Percentiles rank a stretch among this genome's conserved stretches.
These are phyloP conservation scores for Arthrocladium fulminans DNA, from an alignment of 2,329 filamentous ascomycete genomes.

Conservation along the genomic window DNA sequence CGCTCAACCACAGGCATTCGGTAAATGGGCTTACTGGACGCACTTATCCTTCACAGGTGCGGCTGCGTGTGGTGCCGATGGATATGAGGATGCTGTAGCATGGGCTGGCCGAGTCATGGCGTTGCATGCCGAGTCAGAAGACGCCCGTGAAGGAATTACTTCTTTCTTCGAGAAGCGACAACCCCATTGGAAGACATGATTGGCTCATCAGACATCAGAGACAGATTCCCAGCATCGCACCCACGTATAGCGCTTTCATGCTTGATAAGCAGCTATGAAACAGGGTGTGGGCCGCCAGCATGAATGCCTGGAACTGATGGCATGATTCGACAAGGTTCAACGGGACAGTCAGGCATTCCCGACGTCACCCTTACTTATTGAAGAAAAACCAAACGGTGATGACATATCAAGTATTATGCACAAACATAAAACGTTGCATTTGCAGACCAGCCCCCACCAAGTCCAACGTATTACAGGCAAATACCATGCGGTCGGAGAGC, in stretches of 20 bases:
- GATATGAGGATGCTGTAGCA: constrained; percentile 21
- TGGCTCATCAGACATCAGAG: neutral
- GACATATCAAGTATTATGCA: neutral
- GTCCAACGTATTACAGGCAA: neutral
- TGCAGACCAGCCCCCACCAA: neutral
- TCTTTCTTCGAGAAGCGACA: constrained; percentile 20
- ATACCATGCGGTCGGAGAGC: neutral
- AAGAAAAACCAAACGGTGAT: neutral
- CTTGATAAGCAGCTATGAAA: too few relatives aligned
- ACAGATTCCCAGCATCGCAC: too few relatives aligned
- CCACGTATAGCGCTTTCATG: too few relatives aligned
- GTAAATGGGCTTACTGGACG: constrained; percentile 23
- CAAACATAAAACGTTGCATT: neutral
- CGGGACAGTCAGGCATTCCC: neutral
- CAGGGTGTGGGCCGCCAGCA: too few relatives aligned
- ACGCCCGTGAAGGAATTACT: constrained; percentile 18
- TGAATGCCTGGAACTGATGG: too few relatives aligned
- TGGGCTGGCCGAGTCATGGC: constrained; percentile 22
- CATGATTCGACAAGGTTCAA: too few relatives aligned
- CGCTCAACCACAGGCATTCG: constrained; percentile 19
- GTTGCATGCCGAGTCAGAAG: constrained; percentile 18
- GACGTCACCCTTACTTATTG: neutral
- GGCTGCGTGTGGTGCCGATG: constrained; percentile 12
- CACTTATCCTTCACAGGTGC: constrained; percentile 16
- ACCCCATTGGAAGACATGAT: constrained; percentile 18